Percentiles rank a stretch among this genome's conserved stretches.
Conservation (phyloP, 164 flowering plant species). For the Vitis rupestris region DNA sequence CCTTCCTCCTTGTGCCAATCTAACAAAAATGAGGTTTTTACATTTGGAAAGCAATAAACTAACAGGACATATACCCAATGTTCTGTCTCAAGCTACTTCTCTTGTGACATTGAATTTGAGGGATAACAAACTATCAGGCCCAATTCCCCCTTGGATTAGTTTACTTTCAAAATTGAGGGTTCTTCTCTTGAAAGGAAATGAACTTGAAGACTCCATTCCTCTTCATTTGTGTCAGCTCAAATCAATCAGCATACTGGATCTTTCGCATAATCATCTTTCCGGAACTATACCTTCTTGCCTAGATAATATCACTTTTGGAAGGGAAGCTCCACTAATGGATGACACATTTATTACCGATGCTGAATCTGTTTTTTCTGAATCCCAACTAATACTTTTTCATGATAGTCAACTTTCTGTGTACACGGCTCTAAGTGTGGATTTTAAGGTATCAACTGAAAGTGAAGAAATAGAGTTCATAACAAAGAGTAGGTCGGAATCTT, state of each 20-base stretch:
- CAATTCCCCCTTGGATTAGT: background rate
- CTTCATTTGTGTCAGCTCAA: background rate
- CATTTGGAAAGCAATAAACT: background rate
- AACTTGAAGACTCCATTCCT: background rate
- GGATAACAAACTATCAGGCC: background rate
- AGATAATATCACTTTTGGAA: slow-evolving; percentile 2
- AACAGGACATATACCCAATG: background rate
- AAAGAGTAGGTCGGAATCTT: slow-evolving; percentile 8
- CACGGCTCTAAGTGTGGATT: background rate
- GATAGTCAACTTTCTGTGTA: no score
- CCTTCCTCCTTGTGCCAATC: background rate
- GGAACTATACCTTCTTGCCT: slow-evolving; percentile 20
- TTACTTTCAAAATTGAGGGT: background rate
- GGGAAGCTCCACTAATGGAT: background rate
- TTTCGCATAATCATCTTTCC: slow-evolving; percentile 4
- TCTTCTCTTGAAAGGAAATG: background rate
- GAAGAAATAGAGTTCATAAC: slow-evolving; percentile 15
- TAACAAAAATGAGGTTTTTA: background rate
- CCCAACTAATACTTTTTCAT: background rate
- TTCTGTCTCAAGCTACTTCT: background rate
- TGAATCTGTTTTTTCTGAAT: background rate
- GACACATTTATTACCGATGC: background rate
- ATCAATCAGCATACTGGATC: background rate
- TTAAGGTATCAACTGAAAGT: background rate
- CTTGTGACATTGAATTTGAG: slow-evolving; percentile 5